Percentiles rank a stretch among this genome's conserved stretches.
These are phyloP conservation scores for Solioccasus polychromus DNA, from an alignment of 768 basidiomycete species.

Conservation along the genomic window DNA sequence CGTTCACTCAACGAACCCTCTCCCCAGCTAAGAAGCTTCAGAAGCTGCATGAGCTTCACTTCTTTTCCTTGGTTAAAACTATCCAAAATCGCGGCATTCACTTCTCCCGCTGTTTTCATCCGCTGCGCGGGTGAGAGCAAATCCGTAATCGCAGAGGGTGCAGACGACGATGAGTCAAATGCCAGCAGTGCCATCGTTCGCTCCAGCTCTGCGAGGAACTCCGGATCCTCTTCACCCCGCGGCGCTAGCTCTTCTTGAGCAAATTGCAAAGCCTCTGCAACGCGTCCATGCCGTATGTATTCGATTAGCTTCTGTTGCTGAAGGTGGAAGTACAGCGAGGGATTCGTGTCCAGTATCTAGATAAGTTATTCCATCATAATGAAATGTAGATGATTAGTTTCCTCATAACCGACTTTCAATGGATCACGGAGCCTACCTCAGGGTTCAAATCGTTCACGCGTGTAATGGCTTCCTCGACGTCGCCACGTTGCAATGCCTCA, in stretches of 20 bases:
- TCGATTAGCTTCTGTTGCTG: slow-evolving; percentile 97
- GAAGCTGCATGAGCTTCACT: slow-evolving; percentile 79
- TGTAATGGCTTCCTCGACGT: slow-evolving; percentile 94
- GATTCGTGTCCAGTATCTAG: slow-evolving; percentile 96
- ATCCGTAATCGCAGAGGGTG: slow-evolving; percentile 65
- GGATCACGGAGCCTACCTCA: slow-evolving; percentile 68
- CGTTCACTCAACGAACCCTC: slow-evolving; percentile 75
- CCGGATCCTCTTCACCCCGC: slow-evolving; percentile 90
- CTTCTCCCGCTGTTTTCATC: slow-evolving; percentile 91
- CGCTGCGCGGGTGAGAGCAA: slow-evolving; percentile 84
- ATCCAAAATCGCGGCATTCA: slow-evolving; percentile 94
- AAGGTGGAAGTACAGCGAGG: slow-evolving; percentile 89
- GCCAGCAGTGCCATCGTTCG: slow-evolving; percentile 92
- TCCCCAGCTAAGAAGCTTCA: slow-evolving; percentile 87
- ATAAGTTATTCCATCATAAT: slow-evolving; percentile 70
- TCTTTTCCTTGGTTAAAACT: slow-evolving; percentile 90
- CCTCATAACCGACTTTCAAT: slow-evolving; percentile 82
- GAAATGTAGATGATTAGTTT: slow-evolving; percentile 85
- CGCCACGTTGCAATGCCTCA: slow-evolving; percentile 89
- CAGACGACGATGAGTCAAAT: slow-evolving; percentile 59
- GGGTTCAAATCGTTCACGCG: slow-evolving; percentile 94
- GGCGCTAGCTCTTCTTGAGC: slow-evolving; percentile 94
- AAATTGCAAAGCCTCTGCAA: slow-evolving; percentile 80
- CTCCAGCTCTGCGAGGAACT: slow-evolving; percentile 90
- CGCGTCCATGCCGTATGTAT: slow-evolving; percentile 78